phyloP scores from a whole-genome alignment of 2,329 filamentous ascomycete species.

The Sarocladium oryzae region DNA sequence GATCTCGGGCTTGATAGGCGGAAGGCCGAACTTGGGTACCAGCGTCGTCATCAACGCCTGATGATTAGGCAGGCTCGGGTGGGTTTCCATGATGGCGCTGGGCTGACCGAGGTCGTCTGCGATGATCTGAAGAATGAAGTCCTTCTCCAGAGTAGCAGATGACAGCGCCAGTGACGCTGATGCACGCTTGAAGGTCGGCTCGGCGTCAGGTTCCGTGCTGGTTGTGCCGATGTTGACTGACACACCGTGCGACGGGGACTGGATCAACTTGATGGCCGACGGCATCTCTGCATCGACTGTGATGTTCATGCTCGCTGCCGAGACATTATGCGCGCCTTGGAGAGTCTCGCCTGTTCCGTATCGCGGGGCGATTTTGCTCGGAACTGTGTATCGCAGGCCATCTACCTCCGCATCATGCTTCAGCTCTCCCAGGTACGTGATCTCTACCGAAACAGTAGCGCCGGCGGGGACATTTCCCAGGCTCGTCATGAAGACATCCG shows the following conservation, averaged over 20 bases:
- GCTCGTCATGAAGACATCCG: constrained; percentile 62
- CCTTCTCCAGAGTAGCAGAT: constrained; percentile 48
- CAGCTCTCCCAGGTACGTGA: constrained; percentile 63
- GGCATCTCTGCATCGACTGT: constrained; percentile 39
- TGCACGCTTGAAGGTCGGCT: constrained; percentile 51
- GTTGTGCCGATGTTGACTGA: constrained; percentile 55
- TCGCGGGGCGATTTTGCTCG: constrained; percentile 58
- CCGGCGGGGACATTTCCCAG: constrained; percentile 61
- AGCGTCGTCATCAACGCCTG: constrained; percentile 64
- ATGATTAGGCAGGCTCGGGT: constrained; percentile 54
- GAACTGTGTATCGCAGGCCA: constrained; percentile 63
- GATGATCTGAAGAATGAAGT: constrained; percentile 62
- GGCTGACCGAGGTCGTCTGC: constrained; percentile 55
- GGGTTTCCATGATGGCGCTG: constrained; percentile 58
- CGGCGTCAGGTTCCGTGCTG: constrained; percentile 25
- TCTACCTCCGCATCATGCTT: constrained; percentile 65
- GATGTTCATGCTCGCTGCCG: constrained; percentile 18
- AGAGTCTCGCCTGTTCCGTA: constrained; percentile 40
- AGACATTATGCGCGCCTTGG: constrained; percentile 7
- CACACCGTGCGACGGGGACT: constrained; percentile 63
- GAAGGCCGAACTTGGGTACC: constrained; percentile 62
- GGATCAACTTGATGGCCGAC: constrained; percentile 52
- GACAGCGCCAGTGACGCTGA: constrained; percentile 53
- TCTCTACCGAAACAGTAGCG: constrained; percentile 50
- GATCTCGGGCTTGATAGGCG: constrained; percentile 50